These are phyloP conservation scores for Pichia scutulata DNA, from an alignment of 805 yeast species.

Conservation along the genomic window DNA sequence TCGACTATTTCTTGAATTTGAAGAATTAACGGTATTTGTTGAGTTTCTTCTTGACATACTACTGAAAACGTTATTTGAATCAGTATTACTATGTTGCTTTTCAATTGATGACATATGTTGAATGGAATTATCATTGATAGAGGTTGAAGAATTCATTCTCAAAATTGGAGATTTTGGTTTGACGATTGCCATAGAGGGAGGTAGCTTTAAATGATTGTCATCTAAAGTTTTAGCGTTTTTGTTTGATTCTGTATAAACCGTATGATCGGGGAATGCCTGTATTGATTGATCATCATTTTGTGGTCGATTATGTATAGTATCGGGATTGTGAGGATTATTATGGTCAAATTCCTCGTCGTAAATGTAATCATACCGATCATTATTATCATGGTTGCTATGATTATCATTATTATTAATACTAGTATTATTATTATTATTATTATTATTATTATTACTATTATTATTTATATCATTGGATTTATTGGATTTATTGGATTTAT, in stretches of 20 bases:
- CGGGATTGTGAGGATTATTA: neutral
- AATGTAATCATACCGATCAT: slow-evolving; percentile 16
- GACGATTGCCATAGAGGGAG: slow-evolving; percentile 29
- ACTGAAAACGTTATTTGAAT: neutral
- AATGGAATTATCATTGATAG: slow-evolving; percentile 16
- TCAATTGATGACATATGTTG: slow-evolving; percentile 10
- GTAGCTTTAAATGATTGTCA: slow-evolving; percentile 17
- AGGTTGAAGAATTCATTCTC: slow-evolving; percentile 26
- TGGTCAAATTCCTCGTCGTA: slow-evolving; percentile 12
- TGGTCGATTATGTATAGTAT: neutral
- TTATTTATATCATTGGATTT: slow-evolving; percentile 7
- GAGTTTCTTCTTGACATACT: slow-evolving; percentile 17
- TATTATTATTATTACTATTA: neutral
- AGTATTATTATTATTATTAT: neutral
- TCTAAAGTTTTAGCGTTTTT: slow-evolving; percentile 1
- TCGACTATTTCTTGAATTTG: slow-evolving; percentile 5
- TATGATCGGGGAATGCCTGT: slow-evolving; percentile 1
- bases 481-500: neutral
- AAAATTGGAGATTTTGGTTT: slow-evolving; percentile 29
- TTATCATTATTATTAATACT: neutral
- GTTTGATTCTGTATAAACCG: neutral
- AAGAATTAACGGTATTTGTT: slow-evolving; percentile 10
- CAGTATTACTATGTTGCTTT: slow-evolving; percentile 10
- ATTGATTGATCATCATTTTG: slow-evolving; percentile 2
- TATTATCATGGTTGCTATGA: too few species aligned